A percentile compares a stretch with the other conserved stretches of the same genome.
Evolutionary conservation across 1,139 yeast genomes (phyloP).

Genomic region (Meyerozyma smithsonii): DNA sequence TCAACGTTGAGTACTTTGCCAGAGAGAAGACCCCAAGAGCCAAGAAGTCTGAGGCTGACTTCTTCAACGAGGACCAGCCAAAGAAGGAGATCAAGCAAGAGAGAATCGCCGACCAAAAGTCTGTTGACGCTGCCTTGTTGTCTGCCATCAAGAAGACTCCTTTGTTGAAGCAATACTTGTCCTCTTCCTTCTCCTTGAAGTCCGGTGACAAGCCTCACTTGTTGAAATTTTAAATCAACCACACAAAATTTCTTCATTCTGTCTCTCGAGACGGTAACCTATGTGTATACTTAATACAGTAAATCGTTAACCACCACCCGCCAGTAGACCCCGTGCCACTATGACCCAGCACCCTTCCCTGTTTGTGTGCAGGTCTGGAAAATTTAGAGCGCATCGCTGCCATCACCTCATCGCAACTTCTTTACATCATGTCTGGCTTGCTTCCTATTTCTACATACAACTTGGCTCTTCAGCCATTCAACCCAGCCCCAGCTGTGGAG

Average conservation of each 20-base stretch:
- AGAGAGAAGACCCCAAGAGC: constrained; percentile 85
- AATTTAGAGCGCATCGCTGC: constrained; percentile 2
- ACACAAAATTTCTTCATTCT: constrained; percentile 7
- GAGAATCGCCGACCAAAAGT: constrained; percentile 97
- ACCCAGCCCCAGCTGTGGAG: constrained; percentile 81
- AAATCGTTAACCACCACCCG: neutral
- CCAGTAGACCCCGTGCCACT: neutral
- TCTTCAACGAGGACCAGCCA: constrained; percentile 84
- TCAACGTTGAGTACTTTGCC: constrained; percentile 94
- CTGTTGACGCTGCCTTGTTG: constrained; percentile 90
- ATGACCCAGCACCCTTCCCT: too few relatives aligned
- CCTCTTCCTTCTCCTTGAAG: constrained; percentile 95
- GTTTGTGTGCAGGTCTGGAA: constrained; percentile 5
- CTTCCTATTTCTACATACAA: constrained; percentile 83
- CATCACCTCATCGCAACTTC: constrained; percentile 13
- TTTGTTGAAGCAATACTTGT: constrained; percentile 95
- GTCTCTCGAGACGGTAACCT: constrained; percentile 3
- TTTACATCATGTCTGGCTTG: constrained; percentile 51
- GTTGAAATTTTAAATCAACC: constrained; percentile 76
- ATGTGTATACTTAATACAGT: constrained; percentile 6
- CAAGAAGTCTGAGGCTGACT: constrained; percentile 87
- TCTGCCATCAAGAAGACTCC: constrained; percentile 97
- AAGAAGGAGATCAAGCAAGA: constrained; percentile 89
- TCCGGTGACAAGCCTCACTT: constrained; percentile 99
- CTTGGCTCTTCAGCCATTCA: constrained; percentile 79